Evolutionary conservation across 495 filamentous ascomycete species (phyloP).

Genomic region (Neurospora africana): DNA sequence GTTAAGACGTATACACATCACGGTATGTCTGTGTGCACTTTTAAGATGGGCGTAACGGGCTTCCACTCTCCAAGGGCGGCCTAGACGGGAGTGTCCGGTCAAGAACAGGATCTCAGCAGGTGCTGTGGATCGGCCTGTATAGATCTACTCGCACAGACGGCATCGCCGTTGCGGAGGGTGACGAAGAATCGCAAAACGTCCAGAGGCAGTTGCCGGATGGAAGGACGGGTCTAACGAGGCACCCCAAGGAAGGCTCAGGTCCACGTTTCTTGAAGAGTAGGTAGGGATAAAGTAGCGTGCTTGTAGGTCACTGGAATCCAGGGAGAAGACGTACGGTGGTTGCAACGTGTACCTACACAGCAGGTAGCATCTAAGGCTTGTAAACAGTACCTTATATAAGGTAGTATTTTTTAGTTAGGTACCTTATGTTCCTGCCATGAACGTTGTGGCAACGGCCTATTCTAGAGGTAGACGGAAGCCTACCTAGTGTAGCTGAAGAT

Average conservation of each 20-base stretch:
- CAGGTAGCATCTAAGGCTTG: neutral
- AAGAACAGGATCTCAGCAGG: neutral
- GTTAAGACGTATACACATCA: slow-evolving; percentile 1
- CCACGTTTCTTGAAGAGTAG: neutral
- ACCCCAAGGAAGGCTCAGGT: neutral
- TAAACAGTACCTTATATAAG: neutral
- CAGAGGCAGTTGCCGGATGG: neutral
- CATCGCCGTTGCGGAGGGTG: neutral
- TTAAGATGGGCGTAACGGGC: neutral
- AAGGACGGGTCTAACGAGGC: neutral
- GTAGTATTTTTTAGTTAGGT: no score
- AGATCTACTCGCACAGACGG: neutral
- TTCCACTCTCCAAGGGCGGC: neutral
- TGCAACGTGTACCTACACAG: no score
- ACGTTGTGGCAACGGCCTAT: neutral
- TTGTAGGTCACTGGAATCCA: neutral
- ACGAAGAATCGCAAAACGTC: neutral
- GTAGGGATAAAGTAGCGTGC: neutral
- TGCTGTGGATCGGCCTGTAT: neutral
- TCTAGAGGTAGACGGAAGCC: neutral
- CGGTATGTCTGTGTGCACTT: slow-evolving; percentile 1
- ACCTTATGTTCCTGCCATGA: no score
- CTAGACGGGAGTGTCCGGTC: neutral
- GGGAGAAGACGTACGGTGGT: neutral
- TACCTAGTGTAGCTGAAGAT: neutral